phyloP scores from a whole-genome alignment of 129 eudicot genomes.

The Escallonia rubra region DNA sequence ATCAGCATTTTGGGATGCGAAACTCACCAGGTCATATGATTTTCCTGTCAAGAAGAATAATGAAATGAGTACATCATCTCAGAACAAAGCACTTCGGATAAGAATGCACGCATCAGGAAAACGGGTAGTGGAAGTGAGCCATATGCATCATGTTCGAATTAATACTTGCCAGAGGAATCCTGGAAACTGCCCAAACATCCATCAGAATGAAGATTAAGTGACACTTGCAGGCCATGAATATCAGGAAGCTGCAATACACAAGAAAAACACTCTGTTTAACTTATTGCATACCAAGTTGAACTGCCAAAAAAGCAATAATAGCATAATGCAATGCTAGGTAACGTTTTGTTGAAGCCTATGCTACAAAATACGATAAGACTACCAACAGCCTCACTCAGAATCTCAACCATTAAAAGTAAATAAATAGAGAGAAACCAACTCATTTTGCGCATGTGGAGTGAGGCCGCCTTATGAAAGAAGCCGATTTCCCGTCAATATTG shows the following conservation, averaged over 20 bases:
- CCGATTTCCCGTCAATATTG: too few species aligned
- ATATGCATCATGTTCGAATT: not conserved
- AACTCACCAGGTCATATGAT: conserved; percentile 53
- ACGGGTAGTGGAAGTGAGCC: not conserved
- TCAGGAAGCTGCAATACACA: conserved; percentile 48
- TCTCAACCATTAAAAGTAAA: not conserved
- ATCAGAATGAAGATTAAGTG: conserved; percentile 47
- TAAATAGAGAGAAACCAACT: not conserved
- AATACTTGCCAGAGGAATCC: conserved; percentile 48
- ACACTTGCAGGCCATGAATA: conserved; percentile 56
- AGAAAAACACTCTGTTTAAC: not conserved
- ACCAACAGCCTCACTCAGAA: too few species aligned
- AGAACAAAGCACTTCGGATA: not conserved
- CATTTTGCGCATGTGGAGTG: too few species aligned
- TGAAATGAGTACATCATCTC: not conserved
- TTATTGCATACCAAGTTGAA: conserved; percentile 9
- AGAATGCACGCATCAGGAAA: not conserved
- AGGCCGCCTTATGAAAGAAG: not conserved
- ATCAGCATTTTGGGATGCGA: conserved; percentile 46
- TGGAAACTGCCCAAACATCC: conserved; percentile 57
- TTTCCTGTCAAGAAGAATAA: conserved; percentile 51
- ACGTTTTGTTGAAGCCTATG: too few species aligned
- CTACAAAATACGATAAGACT: too few species aligned
- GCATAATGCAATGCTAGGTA: too few species aligned
- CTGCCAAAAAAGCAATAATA: not conserved